Evolutionary conservation across 805 yeast species (phyloP).

Genomic region (Saccharomycopsis capsularis): DNA sequence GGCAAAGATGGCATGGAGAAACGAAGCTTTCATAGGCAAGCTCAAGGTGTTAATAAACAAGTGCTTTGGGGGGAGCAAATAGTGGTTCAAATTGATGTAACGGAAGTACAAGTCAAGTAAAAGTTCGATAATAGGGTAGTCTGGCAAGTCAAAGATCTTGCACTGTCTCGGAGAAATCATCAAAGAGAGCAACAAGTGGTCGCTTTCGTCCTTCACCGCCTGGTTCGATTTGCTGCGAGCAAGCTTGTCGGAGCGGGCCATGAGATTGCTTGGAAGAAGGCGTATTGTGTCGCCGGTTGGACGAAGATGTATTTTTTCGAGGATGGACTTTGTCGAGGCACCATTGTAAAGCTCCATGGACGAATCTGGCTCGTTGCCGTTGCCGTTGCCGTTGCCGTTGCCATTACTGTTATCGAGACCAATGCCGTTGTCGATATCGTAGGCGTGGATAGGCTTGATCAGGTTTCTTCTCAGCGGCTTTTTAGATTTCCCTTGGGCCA

Average conservation of each 20-base stretch:
- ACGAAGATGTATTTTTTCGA: background rate
- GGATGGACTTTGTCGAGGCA: background rate
- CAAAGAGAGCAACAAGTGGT: background rate
- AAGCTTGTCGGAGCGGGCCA: background rate
- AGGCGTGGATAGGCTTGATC: too few species aligned
- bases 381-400: background rate
- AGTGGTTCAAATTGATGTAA: constrained; percentile 34
- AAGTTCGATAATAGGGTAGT: constrained; percentile 28
- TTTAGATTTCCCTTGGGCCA: too few species aligned
- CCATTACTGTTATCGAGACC: background rate
- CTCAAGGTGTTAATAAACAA: constrained; percentile 28
- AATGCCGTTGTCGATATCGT: too few species aligned
- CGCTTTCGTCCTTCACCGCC: background rate
- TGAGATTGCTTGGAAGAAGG: background rate
- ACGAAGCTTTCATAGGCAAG: background rate
- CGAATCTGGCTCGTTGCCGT: background rate
- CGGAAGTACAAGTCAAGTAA: constrained; percentile 36
- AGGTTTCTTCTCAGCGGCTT: too few species aligned
- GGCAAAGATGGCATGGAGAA: constrained; percentile 9
- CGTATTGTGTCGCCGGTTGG: background rate
- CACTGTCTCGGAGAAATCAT: constrained; percentile 29
- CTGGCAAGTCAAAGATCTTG: constrained; percentile 32
- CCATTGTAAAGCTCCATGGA: background rate
- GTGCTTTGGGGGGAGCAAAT: constrained; percentile 31
- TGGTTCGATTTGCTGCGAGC: background rate